Base-by-base conservation (phyloP, 2,329 filamentous ascomycete species). In the Aspergillus sp. region DNA sequence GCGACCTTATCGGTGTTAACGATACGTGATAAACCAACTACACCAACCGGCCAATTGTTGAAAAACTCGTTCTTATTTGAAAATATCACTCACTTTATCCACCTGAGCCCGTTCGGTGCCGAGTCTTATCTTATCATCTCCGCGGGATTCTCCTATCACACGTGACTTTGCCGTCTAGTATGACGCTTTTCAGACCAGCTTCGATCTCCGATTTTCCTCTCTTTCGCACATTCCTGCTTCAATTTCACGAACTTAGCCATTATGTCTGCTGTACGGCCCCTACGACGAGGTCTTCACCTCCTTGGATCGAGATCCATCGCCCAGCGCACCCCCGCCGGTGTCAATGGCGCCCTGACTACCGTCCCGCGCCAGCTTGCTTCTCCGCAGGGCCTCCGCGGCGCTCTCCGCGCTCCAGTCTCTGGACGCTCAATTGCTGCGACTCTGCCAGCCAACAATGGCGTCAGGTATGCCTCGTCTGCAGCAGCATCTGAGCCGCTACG, bases 1-100 rank as follows among this genome's bases (percentile, higher is more conserved):
- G 66, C 62, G 68, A 70, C 68, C 68, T 70, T 69, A 65, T 69
- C 66, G 64, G 69, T 72, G 70, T 72, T 70, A 72, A 71, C 66
- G 68, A 71, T 69, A 70, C 66, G 70, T 71, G 70, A 62, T 62
- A 61, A 58, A 30, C 58, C 60, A 58, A 54, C 51, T 54, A 48
- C 51, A 54, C 51, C 33, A 54, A 47, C 51, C 51, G 42, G 51
- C 51, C 51, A 39, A 19, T 53, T 53, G 40, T 53, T 53, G 51
- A n/a, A n/a, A 2, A 3, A 30, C 8, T 30, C 3, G 1, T 9
- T 30, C 9, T 30, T 8, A 30, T 30, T 30, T 11, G 8, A 30
- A 30, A 30, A 11, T 4, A 30, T 40, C 8, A n/a, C 7, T 0
- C 15, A 2, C 6, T 40, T 17, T 40, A 40, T 40, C 37, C 13